Conservation (phyloP, 2,329 filamentous ascomycete species). For the Teratosphaeria pseudoeucalypti region DNA sequence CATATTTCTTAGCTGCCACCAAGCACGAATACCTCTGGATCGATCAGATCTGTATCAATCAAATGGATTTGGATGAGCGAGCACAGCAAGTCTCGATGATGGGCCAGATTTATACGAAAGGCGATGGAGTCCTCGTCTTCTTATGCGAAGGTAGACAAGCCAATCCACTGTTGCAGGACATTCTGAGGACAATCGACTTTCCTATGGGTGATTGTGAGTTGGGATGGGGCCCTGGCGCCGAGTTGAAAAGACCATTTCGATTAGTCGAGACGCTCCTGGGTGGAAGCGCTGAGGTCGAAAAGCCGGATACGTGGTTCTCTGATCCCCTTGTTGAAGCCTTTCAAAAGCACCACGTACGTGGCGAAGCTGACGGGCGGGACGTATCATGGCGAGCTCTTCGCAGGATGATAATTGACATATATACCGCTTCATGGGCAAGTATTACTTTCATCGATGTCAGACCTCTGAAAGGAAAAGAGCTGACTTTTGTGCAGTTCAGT, state of each 20-base stretch:
- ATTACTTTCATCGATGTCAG: neutral
- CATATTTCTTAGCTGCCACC: neutral
- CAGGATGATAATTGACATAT: neutral
- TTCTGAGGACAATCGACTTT: neutral
- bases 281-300: neutral
- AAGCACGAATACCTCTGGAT: conserved; percentile 4
- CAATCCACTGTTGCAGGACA: neutral
- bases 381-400: neutral
- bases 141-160: conserved; percentile 2
- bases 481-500: neutral
- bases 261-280: neutral
- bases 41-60: conserved; percentile 9
- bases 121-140: conserved; percentile 4
- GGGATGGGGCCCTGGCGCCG: neutral
- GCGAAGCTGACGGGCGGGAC: neutral
- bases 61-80: conserved; percentile 4
- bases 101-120: conserved; percentile 5
- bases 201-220: neutral
- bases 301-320: too few relatives aligned
- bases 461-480: neutral
- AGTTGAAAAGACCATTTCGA: neutral
- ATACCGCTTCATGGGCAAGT: neutral
- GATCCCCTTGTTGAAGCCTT: too few relatives aligned
- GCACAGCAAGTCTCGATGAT: conserved; percentile 6
- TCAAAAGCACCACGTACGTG: neutral